Evolutionary conservation across 2,329 filamentous ascomycete species (phyloP).

Genomic region (Coleophoma cylindrospora): DNA sequence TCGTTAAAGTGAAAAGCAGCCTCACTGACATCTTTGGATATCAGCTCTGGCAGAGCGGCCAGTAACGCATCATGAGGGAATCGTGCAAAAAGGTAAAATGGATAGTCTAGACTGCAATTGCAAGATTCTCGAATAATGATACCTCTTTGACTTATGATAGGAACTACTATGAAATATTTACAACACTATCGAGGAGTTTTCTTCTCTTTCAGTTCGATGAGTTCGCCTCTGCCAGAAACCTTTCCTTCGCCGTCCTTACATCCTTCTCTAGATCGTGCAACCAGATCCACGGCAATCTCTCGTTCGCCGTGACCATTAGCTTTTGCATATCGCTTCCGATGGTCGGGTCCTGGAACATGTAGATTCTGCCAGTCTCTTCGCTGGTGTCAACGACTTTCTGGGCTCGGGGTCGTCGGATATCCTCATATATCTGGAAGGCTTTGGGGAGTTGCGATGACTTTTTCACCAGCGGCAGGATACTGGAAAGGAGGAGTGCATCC

Average conservation of each 20-base stretch:
- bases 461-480: constrained; percentile 35
- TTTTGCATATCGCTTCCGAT: constrained; percentile 25
- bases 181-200: too few species aligned
- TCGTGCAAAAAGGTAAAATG: too few species aligned
- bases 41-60: too few species aligned
- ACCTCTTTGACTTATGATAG: too few species aligned
- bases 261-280: neutral
- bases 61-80: too few species aligned
- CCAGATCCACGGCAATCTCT: constrained; percentile 25
- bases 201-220: too few species aligned
- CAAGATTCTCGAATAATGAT: too few species aligned
- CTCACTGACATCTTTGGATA: too few species aligned
- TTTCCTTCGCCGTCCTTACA: neutral
- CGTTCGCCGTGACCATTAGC: constrained; percentile 27
- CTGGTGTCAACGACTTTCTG: neutral
- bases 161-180: too few species aligned
- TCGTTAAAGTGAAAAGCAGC: too few species aligned
- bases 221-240: neutral
- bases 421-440: constrained; percentile 42
- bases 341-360: constrained; percentile 33
- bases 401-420: constrained; percentile 31
- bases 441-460: constrained; percentile 26
- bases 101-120: too few species aligned
- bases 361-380: constrained; percentile 16
- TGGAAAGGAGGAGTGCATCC: constrained; percentile 34